Conservation (phyloP, 176 grass and related monocot species). For the Thalia dealbata region DNA sequence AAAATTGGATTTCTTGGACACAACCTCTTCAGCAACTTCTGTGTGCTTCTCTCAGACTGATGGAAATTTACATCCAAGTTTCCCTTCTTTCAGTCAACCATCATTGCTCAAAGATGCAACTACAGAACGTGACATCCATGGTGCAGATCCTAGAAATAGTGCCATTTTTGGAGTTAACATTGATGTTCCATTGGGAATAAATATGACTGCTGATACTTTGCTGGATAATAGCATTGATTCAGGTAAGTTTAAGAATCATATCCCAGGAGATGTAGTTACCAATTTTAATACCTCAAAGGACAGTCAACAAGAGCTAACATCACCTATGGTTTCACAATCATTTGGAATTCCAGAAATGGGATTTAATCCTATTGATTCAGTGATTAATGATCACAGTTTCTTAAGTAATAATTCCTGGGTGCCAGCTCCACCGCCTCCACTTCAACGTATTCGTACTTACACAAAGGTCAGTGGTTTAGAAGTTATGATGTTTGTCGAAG, state of each 20-base stretch:
- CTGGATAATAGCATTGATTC: too few relatives aligned
- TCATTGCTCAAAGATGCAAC: too few relatives aligned
- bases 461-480: conserved; percentile 60
- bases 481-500: background rate
- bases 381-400: conserved; percentile 57
- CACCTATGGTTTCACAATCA: conserved; percentile 84
- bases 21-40: too few relatives aligned
- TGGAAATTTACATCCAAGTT: too few relatives aligned
- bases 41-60: too few relatives aligned
- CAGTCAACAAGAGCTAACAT: conserved; percentile 63
- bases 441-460: conserved; percentile 77
- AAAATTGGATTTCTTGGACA: too few relatives aligned
- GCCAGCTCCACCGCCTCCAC: conserved; percentile 18
- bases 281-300: conserved; percentile 54
- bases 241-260: conserved; percentile 31
- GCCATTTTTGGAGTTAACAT: too few relatives aligned
- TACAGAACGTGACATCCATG: too few relatives aligned
- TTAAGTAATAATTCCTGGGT: conserved; percentile 59
- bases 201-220: too few relatives aligned
- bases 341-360: conserved; percentile 74
- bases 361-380: conserved; percentile 84
- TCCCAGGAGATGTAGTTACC: conserved; percentile 33
- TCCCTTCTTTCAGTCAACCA: too few relatives aligned
- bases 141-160: too few relatives aligned
- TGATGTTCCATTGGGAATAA: too few relatives aligned